Evolutionary conservation across 2,329 filamentous ascomycete species (phyloP).

Genomic region (Fusarium continuum): DNA sequence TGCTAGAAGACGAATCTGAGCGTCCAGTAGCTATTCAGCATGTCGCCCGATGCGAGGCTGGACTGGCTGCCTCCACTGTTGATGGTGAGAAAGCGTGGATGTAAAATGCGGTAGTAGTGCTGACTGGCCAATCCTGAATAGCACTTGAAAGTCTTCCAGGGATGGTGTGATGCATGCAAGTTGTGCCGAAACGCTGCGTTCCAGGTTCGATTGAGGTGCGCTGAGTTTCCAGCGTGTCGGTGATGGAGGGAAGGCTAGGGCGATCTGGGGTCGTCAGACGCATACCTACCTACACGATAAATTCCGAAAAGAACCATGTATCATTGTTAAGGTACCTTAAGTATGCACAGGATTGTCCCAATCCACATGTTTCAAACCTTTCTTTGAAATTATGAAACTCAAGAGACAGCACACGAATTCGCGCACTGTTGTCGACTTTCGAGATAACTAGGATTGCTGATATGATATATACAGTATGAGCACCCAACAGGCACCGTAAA

Average conservation of each 20-base stretch:
- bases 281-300: conserved; percentile 2
- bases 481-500: not conserved
- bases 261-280: conserved; percentile 26
- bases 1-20: conserved; percentile 8
- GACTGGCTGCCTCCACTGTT: conserved; percentile 36
- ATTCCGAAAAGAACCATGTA: not conserved
- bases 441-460: not conserved
- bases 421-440: not conserved
- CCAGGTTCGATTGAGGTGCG: conserved; percentile 27
- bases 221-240: conserved; percentile 36
- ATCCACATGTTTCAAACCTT: not conserved
- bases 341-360: not conserved
- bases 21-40: not conserved
- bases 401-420: not conserved
- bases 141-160: conserved; percentile 7
- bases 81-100: conserved; percentile 7
- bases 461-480: not conserved
- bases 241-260: conserved; percentile 33
- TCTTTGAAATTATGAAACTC: not conserved
- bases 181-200: conserved; percentile 16
- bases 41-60: conserved; percentile 24
- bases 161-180: conserved; percentile 26
- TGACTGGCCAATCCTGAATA: conserved; percentile 8
- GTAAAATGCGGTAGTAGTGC: not conserved
- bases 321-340: not conserved